Conservation (phyloP, 371 early-diverging fungal species). For the Apophysomyces sp. region DNA sequence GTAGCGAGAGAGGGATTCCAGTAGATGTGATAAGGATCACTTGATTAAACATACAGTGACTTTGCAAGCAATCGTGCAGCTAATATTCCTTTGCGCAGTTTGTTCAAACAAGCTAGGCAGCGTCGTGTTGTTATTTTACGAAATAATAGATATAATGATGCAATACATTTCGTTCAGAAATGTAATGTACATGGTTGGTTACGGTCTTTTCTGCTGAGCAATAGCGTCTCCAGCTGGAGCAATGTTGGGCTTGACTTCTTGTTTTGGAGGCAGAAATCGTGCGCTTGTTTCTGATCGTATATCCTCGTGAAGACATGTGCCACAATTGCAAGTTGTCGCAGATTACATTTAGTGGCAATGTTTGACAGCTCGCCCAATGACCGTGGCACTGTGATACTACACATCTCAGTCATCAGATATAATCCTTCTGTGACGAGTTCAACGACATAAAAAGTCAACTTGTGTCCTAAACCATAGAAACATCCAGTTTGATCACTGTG, state of each 20-base stretch:
- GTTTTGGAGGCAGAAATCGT: not conserved
- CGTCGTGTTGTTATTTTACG: not conserved
- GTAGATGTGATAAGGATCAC: not conserved
- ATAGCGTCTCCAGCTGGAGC: not conserved
- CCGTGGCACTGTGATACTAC: not conserved
- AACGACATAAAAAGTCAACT: not conserved
- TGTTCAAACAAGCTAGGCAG: not conserved
- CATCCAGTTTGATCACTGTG: not conserved
- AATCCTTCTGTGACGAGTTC: not conserved
- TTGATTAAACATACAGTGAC: not conserved
- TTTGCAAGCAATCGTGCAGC: not conserved
- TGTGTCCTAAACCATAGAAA: not conserved
- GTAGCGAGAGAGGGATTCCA: not conserved
- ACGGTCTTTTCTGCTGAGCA: not conserved
- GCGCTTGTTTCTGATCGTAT: not conserved
- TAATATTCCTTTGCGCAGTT: not conserved
- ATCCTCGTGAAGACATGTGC: not conserved
- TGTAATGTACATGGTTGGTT: not conserved
- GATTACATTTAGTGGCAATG: not conserved
- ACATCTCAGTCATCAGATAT: conserved; percentile 1
- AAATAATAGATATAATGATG: not conserved
- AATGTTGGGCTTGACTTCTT: not conserved
- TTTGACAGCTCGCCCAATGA: conserved; percentile 3
- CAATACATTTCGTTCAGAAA: not conserved
- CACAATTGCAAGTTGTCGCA: not conserved